Conservation (phyloP, 768 basidiomycete species). For the Mycena polygramma region DNA sequence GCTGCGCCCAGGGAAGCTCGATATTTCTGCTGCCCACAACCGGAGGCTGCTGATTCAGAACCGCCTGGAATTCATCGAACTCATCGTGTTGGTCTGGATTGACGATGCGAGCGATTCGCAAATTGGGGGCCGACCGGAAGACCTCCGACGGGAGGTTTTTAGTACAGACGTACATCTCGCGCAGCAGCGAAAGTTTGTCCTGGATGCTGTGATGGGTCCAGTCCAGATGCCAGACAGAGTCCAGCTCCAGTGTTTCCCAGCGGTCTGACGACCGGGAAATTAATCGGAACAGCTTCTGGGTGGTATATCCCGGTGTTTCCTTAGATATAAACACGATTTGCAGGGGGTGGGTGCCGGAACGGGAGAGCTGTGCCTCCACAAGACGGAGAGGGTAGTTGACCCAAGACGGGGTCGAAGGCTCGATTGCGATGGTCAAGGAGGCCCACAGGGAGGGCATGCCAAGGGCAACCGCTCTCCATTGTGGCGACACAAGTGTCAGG, state of each 20-base stretch:
- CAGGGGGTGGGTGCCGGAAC: background rate
- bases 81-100: background rate
- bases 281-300: background rate
- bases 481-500: background rate
- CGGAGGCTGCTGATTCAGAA: too few relatives aligned
- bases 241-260: constrained; percentile 2
- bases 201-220: background rate
- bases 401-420: background rate
- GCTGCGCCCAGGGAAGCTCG: background rate
- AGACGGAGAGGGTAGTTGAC: background rate
- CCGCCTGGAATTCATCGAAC: too few relatives aligned
- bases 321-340: background rate
- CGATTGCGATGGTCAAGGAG: background rate
- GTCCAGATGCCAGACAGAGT: background rate
- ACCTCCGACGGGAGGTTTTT: too few relatives aligned
- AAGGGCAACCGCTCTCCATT: background rate
- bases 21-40: too few relatives aligned
- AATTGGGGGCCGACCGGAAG: background rate
- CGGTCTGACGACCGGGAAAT: background rate
- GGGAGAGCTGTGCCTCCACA: background rate
- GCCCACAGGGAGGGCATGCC: background rate
- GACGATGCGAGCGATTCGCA: background rate
- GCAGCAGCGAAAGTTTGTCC: background rate
- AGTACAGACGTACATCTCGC: background rate
- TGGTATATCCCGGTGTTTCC: background rate